phyloP scores from a whole-genome alignment of 2,329 filamentous ascomycete species.

The Aspergillus tamarii region DNA sequence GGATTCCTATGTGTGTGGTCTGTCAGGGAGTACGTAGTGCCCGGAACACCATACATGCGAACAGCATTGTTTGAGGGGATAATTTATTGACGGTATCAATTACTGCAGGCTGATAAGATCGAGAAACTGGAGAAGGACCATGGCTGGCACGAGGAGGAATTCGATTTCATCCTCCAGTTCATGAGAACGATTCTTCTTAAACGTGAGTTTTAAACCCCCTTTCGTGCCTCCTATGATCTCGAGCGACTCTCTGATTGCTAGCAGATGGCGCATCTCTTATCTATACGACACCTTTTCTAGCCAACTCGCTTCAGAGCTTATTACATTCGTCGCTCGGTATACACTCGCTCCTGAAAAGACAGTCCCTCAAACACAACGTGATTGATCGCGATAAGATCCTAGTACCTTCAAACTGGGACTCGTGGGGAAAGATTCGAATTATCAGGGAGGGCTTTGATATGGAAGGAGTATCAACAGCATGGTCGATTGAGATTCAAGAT shows the following conservation, averaged over 20 bases:
- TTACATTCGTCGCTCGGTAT: slow-evolving; percentile 86
- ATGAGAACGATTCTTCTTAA: slow-evolving; percentile 86
- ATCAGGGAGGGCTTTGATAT: slow-evolving; percentile 90
- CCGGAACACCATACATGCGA: background rate
- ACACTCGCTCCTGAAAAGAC: slow-evolving; percentile 77
- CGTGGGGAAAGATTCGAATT: slow-evolving; percentile 95
- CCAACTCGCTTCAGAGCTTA: slow-evolving; percentile 76
- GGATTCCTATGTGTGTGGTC: slow-evolving; percentile 87
- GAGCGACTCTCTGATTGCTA: slow-evolving; percentile 17
- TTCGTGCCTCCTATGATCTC: background rate
- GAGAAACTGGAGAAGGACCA: slow-evolving; percentile 86
- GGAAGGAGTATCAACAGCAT: slow-evolving; percentile 80
- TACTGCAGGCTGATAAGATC: slow-evolving; percentile 75
- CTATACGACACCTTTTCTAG: slow-evolving; percentile 76
- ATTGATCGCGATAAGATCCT: slow-evolving; percentile 94
- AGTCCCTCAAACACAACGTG: slow-evolving; percentile 83
- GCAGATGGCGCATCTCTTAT: slow-evolving; percentile 81
- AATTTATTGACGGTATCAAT: slow-evolving; percentile 22
- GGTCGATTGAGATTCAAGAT: slow-evolving; percentile 80
- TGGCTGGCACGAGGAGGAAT: slow-evolving; percentile 93
- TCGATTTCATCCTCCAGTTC: slow-evolving; percentile 93
- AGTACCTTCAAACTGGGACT: slow-evolving; percentile 96
- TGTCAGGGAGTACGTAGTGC: slow-evolving; percentile 77
- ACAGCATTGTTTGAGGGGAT: background rate
- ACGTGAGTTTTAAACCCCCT: slow-evolving; percentile 58